Conservation (phyloP, 345 rosid species). For the Nephelium lappaceum region DNA sequence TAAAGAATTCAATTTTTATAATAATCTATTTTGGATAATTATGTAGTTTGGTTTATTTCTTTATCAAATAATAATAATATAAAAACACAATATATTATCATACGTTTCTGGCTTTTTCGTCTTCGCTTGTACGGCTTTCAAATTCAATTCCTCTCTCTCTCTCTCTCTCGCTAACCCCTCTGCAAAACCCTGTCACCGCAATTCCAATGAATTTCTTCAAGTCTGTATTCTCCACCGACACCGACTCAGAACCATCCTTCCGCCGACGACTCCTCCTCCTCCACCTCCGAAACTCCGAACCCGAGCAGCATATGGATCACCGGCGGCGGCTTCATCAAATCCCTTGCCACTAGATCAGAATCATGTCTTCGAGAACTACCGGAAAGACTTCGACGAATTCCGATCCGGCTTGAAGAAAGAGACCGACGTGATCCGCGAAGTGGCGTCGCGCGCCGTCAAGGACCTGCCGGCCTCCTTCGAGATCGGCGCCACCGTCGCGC, state of each 20-base stretch:
- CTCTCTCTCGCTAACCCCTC: not conserved
- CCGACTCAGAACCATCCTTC: conserved; percentile 36
- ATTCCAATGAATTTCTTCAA: conserved; percentile 71
- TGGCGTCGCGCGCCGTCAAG: conserved; percentile 75
- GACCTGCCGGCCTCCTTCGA: conserved; percentile 68
- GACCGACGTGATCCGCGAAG: conserved; percentile 61
- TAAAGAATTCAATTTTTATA: too few relatives aligned
- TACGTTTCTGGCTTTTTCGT: not conserved
- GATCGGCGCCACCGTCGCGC: conserved; percentile 74
- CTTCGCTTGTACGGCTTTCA: not conserved
- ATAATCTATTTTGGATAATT: too few relatives aligned
- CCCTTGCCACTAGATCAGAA: conserved; percentile 59
- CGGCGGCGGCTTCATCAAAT: conserved; percentile 54
- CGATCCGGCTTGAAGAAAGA: conserved; percentile 74
- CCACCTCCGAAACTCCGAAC: conserved; percentile 8
- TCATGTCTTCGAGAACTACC: conserved; percentile 69
- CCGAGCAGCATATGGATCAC: conserved; percentile 50
- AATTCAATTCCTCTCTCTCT: not conserved
- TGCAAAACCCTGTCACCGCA: not conserved
- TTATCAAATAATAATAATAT: too few relatives aligned
- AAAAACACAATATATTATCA: too few relatives aligned
- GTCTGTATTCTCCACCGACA: conserved; percentile 56
- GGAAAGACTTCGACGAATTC: conserved; percentile 73
- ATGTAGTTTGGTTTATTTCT: too few relatives aligned
- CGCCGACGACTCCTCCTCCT: not conserved